Evolutionary conservation across 73 alveolate genomes (phyloP).

Genomic region (Tetrahymena borealis): DNA sequence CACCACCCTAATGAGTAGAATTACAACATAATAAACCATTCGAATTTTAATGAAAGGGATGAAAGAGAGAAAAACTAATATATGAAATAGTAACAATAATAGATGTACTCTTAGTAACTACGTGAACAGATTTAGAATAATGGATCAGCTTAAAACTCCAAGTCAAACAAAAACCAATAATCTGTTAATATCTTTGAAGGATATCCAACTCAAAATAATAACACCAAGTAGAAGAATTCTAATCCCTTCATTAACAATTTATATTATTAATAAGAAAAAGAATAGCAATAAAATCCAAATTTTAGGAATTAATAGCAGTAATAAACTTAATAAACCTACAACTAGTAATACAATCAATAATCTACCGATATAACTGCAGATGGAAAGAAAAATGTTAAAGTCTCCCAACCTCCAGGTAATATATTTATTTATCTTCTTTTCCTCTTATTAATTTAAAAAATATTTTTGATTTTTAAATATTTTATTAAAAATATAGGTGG

Average conservation of each 20-base stretch:
- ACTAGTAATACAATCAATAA: background rate
- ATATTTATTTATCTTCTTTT: background rate
- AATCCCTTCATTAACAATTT: background rate
- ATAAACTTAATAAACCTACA: background rate
- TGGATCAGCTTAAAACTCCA: too few relatives aligned
- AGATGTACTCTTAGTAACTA: background rate
- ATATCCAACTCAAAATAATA: background rate
- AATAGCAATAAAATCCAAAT: background rate
- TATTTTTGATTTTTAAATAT: background rate
- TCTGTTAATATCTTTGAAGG: background rate
- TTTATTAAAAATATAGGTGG: background rate
- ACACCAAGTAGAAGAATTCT: background rate
- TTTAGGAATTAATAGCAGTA: background rate
- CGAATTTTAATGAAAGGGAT: background rate
- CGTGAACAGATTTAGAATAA: background rate
- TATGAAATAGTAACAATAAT: background rate
- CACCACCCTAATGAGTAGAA: background rate
- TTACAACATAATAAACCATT: background rate
- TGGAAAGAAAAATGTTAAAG: background rate
- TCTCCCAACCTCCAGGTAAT: background rate
- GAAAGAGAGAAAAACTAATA: background rate
- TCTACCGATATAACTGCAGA: background rate
- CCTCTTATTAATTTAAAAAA: too few relatives aligned
- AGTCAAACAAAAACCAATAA: too few relatives aligned
- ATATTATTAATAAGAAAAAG: background rate